phyloP scores from a whole-genome alignment of 2,329 filamentous ascomycete genomes.

The Ophiocordyceps camponoti-saundersi region DNA sequence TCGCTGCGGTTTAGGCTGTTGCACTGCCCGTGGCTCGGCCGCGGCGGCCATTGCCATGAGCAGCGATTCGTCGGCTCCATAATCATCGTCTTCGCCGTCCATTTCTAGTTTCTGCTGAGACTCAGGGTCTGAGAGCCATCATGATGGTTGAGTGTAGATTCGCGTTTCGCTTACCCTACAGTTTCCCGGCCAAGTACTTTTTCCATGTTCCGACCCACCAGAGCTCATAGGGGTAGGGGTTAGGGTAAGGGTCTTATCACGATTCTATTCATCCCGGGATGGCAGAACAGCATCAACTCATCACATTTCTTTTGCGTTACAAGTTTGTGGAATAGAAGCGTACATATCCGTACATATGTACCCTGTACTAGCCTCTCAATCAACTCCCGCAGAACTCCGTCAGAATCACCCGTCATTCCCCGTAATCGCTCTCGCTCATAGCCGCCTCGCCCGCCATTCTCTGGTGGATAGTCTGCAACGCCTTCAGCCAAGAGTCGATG shows the following conservation, averaged over 20 bases:
- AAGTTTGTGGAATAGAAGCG: too few relatives aligned
- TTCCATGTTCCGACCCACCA: neutral
- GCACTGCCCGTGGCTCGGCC: constrained; percentile 12
- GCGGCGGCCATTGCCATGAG: constrained; percentile 37
- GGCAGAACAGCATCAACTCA: too few relatives aligned
- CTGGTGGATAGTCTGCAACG: constrained; percentile 29
- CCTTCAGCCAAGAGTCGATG: constrained; percentile 31
- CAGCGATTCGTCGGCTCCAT: constrained; percentile 38
- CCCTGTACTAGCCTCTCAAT: constrained; percentile 17
- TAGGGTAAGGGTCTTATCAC: too few relatives aligned
- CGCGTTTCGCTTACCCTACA: neutral
- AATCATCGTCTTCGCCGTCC: constrained; percentile 31
- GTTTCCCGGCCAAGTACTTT: neutral
- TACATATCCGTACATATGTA: neutral
- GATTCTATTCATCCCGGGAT: too few relatives aligned
- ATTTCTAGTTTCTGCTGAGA: neutral
- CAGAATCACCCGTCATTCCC: constrained; percentile 15
- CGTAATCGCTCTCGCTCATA: constrained; percentile 12
- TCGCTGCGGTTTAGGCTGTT: constrained; percentile 29
- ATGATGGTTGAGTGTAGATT: neutral
- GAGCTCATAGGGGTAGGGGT: too few relatives aligned
- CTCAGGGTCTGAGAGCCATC: too few relatives aligned
- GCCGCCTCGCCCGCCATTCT: constrained; percentile 9
- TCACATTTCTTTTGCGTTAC: too few relatives aligned
- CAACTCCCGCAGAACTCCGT: too few relatives aligned